Base-by-base conservation (phyloP, 164 flowering plant genomes). In the Magnolia officinalis region DNA sequence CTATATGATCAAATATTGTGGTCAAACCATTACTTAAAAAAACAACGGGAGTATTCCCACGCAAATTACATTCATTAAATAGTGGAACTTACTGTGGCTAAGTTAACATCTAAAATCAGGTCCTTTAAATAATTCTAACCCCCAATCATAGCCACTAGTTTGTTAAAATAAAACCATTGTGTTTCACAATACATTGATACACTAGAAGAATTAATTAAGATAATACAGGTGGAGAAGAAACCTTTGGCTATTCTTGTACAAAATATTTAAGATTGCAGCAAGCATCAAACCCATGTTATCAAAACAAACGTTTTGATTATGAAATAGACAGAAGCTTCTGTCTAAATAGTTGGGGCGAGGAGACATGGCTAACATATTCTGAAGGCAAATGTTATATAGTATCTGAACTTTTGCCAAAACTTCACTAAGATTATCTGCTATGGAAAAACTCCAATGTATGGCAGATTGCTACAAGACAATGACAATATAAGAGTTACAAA, bases 351-450 rank as follows among this genome's bases (percentile, higher is more conserved):
- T 26, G 29, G 23, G 50, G 67, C 18, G 2, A 67, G 45, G 6
- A 0, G 75, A 5, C 31, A 61, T 4, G 21, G 63, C 72, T 23
- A 23, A 75, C 61, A 49, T 1, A 51, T 31, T 24, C 19, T 50
- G 59, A 1, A 45, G 19, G 55, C 1, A 50, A 31, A 50, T 59
- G 24, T 23, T n/a, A 63, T 64, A 76, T n/a, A 77, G 19, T 58
- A 92, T 97, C 97, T 93, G 98, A 71, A 91, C 83, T 79, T 95
- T 95, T 4, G 98, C 98, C 81, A 97, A 92, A 84, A 95, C 90
- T 85, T 93, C 98, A 81, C 98, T 94, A 80, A 95, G 87, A 84
- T 95, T 95, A 82, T 92, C 97, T 21, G 90, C 90, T 74, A 89
- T 76, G 26, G 98, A 97, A 90, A 95, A 95, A 81, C 98, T 92